These are phyloP conservation scores for Colletotrichum sp. DNA, from an alignment of 2,329 filamentous ascomycete species.

Conservation along the genomic window DNA sequence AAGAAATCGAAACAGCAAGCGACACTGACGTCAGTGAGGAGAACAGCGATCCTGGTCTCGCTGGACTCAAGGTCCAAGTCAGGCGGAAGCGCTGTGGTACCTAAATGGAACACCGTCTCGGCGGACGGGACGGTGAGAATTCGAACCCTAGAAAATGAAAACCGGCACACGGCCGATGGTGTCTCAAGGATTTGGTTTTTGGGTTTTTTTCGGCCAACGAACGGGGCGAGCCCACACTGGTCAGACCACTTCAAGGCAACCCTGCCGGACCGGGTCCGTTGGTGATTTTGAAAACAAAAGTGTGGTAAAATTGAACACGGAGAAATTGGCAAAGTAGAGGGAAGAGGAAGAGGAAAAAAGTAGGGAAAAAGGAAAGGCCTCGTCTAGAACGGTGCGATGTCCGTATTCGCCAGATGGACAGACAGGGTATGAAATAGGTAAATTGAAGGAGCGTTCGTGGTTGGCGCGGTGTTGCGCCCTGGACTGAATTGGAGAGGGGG, in stretches of 20 bases:
- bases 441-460: neutral
- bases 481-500: neutral
- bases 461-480: neutral
- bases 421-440: neutral
- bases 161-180: slow-evolving; percentile 1
- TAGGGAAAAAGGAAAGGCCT: neutral
- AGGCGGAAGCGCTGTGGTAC: slow-evolving; percentile 11
- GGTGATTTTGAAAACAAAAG: neutral
- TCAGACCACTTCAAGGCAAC: slow-evolving; percentile 17
- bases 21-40: slow-evolving; percentile 22
- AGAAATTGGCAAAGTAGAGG: neutral
- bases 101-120: slow-evolving; percentile 16
- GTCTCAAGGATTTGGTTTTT: slow-evolving; percentile 7
- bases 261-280: neutral
- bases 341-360: neutral
- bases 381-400: neutral
- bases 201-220: neutral
- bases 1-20: slow-evolving; percentile 1
- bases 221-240: slow-evolving; percentile 16
- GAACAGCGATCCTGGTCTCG: slow-evolving; percentile 16
- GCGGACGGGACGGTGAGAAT: slow-evolving; percentile 15
- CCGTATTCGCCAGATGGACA: neutral
- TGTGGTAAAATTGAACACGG: neutral
- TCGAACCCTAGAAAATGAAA: slow-evolving; percentile 10
- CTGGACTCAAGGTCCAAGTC: slow-evolving; percentile 16